Evolutionary conservation across 352 stramenopile species (phyloP).

Genomic region (Globisporangium perplexum): DNA sequence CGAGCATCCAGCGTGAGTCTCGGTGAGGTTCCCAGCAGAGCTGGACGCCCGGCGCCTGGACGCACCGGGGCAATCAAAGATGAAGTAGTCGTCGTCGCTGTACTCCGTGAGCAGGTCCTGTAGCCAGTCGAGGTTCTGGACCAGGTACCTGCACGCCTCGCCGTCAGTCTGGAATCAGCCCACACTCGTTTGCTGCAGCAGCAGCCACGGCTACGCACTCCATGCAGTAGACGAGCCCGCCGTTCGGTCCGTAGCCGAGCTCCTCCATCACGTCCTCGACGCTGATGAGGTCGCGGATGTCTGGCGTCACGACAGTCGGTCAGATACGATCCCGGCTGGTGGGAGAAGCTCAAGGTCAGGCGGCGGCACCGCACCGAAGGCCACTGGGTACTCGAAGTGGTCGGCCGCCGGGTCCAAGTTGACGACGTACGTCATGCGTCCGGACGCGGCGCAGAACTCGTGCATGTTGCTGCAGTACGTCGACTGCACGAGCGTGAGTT

Average conservation of each 20-base stretch:
- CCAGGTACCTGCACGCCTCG: conserved; percentile 75
- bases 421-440: conserved; percentile 91
- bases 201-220: conserved; percentile 74
- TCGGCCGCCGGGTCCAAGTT: conserved; percentile 96
- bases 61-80: conserved; percentile 98
- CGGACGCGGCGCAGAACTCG: conserved; percentile 83
- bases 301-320: conserved; percentile 16
- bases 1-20: not conserved
- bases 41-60: too few species aligned
- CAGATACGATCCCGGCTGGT: too few species aligned
- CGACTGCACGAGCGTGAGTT: conserved; percentile 36
- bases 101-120: conserved; percentile 90
- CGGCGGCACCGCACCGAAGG: conserved; percentile 86
- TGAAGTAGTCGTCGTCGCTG: conserved; percentile 94
- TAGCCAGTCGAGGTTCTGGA: conserved; percentile 96
- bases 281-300: conserved; percentile 94
- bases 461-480: conserved; percentile 94
- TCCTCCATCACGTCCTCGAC: conserved; percentile 97
- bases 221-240: conserved; percentile 98
- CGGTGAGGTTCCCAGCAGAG: too few species aligned
- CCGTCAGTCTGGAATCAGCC: too few species aligned
- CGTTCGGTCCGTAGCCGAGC: conserved; percentile 96
- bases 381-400: conserved; percentile 85
- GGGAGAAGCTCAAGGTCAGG: too few species aligned
- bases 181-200: too few species aligned